Base-by-base conservation (phyloP, 192 early-diverging fungal genomes). In the Backusella sp. region DNA sequence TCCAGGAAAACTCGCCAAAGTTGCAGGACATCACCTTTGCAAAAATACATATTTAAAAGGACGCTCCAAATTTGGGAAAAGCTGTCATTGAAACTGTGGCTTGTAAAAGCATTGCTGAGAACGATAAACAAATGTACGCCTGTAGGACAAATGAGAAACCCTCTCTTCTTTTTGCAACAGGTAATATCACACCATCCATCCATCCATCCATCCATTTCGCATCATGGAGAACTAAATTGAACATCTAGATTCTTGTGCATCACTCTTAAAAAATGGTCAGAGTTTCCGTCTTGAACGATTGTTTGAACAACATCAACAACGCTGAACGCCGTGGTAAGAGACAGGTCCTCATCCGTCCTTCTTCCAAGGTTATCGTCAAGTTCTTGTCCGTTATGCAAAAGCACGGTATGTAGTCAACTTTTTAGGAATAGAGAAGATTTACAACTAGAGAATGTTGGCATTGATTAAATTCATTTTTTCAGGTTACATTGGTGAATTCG, bases 401-500 rank as follows among this genome's bases (percentile, higher is more conserved):
- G 89, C 95, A 98, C 87, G 96, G 94, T 95, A 87, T 74, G 91
- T 37, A 56, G 26, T 49, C 39, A 42, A 4, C 17, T 32, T 12
- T 11, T 15, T 21, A 21, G 4, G 9, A 30, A 46, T n/a, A 39
- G 11, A 39, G 15, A 8, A 72, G 9, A 49, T 9, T 17, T 49
- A 37, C n/a, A 9, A 35, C 36, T 39, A 39, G 37, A 39, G 37
- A 39, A 68, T 21, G 17, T 15, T 0, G 21, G 35, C 67, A 65
- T 49, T 28, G 19, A 41, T 74, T 41, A 17, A 71, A n/a, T 67
- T 28, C 14, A 39, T 14, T 71, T 62, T 26, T 35, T 11, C 72
- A 95, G 94, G 96, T 76, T 99, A 99, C 92, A 98, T 99, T 89
- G 96, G 96, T 80, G 98, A 98, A 86, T 98, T 99, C 79, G 98